Conservation (phyloP, 2,329 filamentous ascomycete species). For the Magnaporthales sp. region DNA sequence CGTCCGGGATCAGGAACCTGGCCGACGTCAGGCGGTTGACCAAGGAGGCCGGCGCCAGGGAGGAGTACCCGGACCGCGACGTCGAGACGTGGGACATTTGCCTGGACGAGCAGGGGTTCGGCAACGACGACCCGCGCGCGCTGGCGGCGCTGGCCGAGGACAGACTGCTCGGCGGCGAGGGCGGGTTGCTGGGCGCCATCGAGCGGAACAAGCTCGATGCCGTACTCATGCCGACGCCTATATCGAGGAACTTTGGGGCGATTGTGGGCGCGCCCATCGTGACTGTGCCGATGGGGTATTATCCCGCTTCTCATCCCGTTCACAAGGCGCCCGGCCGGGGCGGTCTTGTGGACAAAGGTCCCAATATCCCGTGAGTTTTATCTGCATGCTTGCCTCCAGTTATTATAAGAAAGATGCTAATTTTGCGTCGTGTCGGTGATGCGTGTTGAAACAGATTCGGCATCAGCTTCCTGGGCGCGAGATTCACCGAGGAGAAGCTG, state of each 20-base stretch:
- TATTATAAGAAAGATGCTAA: too few species aligned
- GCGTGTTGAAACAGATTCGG: slow-evolving; percentile 36
- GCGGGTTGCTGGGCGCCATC: slow-evolving; percentile 45
- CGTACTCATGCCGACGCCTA: slow-evolving; percentile 47
- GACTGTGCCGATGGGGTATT: slow-evolving; percentile 55
- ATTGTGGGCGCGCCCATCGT: slow-evolving; percentile 52
- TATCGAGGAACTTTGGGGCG: slow-evolving; percentile 38
- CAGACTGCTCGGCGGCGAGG: slow-evolving; percentile 44
- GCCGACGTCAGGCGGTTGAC: slow-evolving; percentile 47
- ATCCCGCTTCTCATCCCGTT: slow-evolving; percentile 37
- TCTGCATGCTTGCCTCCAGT: too few species aligned
- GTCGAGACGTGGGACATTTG: slow-evolving; percentile 48
- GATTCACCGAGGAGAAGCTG: slow-evolving; percentile 52
- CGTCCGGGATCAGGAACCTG: slow-evolving; percentile 42
- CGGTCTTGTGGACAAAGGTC: slow-evolving; percentile 41
- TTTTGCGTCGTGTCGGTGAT: too few species aligned
- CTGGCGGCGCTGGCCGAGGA: slow-evolving; percentile 47
- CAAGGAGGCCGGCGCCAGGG: slow-evolving; percentile 32
- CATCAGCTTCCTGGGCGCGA: slow-evolving; percentile 50
- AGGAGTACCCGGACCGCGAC: slow-evolving; percentile 54
- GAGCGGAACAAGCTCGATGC: slow-evolving; percentile 39
- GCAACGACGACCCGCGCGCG: slow-evolving; percentile 47
- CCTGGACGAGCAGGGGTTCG: slow-evolving; percentile 36
- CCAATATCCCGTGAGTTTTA: slow-evolving; percentile 26
- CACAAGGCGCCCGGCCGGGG: slow-evolving; percentile 26